Evolutionary conservation across 768 basidiomycete species (phyloP).

Genomic region (Hericium rajendrae): DNA sequence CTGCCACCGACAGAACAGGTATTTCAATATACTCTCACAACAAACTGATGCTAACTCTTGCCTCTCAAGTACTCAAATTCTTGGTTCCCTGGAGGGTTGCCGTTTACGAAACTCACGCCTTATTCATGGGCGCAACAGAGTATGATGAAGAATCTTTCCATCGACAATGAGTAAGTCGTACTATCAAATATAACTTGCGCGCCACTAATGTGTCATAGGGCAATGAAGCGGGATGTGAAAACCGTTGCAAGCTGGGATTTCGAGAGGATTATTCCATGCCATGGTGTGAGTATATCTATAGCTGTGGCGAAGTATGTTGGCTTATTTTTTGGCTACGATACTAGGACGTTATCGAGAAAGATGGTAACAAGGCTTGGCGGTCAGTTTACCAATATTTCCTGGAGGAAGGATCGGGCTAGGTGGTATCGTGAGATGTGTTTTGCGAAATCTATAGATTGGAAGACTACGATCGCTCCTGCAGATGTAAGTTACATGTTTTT

Average conservation of each 20-base stretch:
- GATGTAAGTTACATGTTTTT: too few relatives aligned
- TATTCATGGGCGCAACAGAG: background rate
- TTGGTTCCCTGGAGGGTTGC: slow-evolving; percentile 2
- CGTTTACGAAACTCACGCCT: background rate
- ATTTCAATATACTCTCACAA: background rate
- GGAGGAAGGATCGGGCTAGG: background rate
- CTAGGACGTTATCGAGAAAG: slow-evolving; percentile 39
- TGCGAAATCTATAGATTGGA: background rate
- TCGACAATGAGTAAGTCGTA: slow-evolving; percentile 1
- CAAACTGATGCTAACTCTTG: too few relatives aligned
- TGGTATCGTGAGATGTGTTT: background rate
- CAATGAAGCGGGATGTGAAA: slow-evolving; percentile 54
- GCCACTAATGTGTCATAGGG: slow-evolving; percentile 17
- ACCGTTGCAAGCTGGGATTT: slow-evolving; percentile 69
- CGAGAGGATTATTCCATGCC: slow-evolving; percentile 65
- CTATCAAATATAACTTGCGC: background rate
- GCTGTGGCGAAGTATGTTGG: background rate
- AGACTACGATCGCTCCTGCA: too few relatives aligned
- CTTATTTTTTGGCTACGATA: background rate
- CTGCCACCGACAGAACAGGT: slow-evolving; percentile 73
- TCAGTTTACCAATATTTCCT: slow-evolving; percentile 21
- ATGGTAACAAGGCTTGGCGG: slow-evolving; percentile 33
- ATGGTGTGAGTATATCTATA: slow-evolving; percentile 32
- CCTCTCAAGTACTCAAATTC: background rate
- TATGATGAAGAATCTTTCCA: slow-evolving; percentile 1